Evolutionary conservation across 2,329 filamentous ascomycete genomes (phyloP).

Genomic region (Diaporthe caulivora): DNA sequence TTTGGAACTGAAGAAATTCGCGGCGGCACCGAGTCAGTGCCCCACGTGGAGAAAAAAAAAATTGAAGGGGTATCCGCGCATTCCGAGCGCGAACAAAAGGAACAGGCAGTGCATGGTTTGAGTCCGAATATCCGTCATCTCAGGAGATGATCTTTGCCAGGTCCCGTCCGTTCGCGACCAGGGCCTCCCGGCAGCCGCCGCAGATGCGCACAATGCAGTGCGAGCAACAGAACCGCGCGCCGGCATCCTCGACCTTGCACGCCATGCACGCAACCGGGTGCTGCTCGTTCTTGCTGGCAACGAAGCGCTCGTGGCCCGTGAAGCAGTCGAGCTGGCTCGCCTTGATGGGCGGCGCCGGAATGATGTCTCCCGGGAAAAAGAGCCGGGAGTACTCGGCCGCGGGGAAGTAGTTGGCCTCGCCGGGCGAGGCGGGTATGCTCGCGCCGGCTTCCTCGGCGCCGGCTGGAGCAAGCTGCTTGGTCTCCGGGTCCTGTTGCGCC

Average conservation of each 20-base stretch:
- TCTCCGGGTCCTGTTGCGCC: background rate
- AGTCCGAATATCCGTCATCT: background rate
- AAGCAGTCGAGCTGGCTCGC: constrained; percentile 59
- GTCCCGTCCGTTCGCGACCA: constrained; percentile 58
- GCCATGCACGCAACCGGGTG: constrained; percentile 67
- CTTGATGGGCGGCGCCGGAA: constrained; percentile 56
- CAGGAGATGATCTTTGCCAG: constrained; percentile 54
- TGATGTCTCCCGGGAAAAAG: constrained; percentile 51
- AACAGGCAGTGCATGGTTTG: background rate
- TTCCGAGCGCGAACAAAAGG: background rate
- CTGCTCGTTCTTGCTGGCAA: constrained; percentile 59
- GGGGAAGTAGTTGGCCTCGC: constrained; percentile 45
- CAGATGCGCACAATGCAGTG: constrained; percentile 68
- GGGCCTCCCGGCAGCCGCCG: constrained; percentile 56
- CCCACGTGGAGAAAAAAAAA: background rate
- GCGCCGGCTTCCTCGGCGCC: background rate
- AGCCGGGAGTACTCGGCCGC: constrained; percentile 45
- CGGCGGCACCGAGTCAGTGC: background rate
- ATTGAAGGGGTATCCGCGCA: background rate
- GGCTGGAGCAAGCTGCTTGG: background rate
- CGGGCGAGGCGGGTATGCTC: constrained; percentile 40
- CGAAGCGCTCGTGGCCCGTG: constrained; percentile 61
- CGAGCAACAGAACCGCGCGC: constrained; percentile 60
- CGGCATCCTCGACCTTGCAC: constrained; percentile 60
- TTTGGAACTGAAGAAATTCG: constrained; percentile 10